phyloP scores from a whole-genome alignment of 1,139 yeast species.

The Blastobotrys arbuscula region DNA sequence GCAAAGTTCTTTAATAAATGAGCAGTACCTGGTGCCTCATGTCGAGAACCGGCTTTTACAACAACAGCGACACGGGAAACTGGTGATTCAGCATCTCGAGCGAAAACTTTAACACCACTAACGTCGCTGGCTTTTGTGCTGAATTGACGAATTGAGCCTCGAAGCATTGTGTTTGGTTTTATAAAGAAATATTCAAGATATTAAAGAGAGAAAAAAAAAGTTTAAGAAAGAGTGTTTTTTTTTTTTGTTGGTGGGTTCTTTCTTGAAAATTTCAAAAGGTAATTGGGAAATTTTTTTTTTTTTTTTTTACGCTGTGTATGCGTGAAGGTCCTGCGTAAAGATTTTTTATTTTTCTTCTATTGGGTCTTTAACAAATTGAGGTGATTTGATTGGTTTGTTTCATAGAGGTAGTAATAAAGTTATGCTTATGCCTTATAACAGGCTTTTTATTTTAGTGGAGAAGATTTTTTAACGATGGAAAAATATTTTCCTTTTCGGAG shows the following conservation, averaged over 20 bases:
- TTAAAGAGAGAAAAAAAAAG: background rate
- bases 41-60: constrained; percentile 83
- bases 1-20: constrained; percentile 82
- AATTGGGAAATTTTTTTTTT: background rate
- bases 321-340: no score
- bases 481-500: background rate
- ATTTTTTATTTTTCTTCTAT: background rate
- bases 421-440: background rate
- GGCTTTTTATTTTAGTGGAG: background rate
- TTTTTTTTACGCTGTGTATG: background rate
- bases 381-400: background rate
- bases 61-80: constrained; percentile 75
- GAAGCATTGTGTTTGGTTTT: constrained; percentile 11
- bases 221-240: background rate
- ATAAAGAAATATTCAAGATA: background rate
- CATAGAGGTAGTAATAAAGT: no score
- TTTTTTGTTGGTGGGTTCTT: background rate
- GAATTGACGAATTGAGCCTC: constrained; percentile 13
- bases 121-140: constrained; percentile 31
- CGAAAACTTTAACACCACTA: constrained; percentile 39
- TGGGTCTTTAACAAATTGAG: background rate
- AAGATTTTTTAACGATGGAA: background rate
- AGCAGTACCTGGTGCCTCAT: constrained; percentile 71
- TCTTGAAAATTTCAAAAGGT: no score
- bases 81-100: constrained; percentile 44